Percentiles rank a stretch among this genome's conserved stretches.
Conservation (phyloP, 495 filamentous ascomycete species). For the Aspergillus biplanus region DNA sequence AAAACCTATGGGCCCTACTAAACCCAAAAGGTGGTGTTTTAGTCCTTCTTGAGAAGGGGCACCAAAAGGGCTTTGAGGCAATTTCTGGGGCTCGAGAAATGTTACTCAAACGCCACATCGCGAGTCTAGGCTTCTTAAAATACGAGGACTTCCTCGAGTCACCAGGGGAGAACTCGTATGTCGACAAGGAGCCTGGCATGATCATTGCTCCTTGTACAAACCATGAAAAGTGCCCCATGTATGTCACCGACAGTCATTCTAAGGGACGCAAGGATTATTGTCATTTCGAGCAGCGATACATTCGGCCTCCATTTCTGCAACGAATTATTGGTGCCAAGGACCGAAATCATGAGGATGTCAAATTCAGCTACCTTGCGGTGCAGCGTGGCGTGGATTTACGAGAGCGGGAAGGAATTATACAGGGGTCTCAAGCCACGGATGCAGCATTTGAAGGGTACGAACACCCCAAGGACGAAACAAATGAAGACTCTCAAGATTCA, state of each 20-base stretch:
- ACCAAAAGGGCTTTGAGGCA: slow-evolving; percentile 88
- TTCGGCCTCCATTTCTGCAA: slow-evolving; percentile 82
- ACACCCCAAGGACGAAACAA: slow-evolving; percentile 15
- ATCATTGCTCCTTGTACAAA: slow-evolving; percentile 97
- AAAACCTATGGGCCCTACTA: slow-evolving; percentile 88
- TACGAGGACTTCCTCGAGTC: slow-evolving; percentile 46
- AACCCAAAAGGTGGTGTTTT: slow-evolving; percentile 85
- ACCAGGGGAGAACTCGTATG: slow-evolving; percentile 35
- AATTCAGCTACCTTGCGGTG: slow-evolving; percentile 88
- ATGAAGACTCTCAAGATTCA: slow-evolving; percentile 2
- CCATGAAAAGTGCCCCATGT: slow-evolving; percentile 88
- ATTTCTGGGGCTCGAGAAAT: slow-evolving; percentile 80
- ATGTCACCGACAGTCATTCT: slow-evolving; percentile 65
- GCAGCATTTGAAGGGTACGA: slow-evolving; percentile 57
- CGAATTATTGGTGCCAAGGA: slow-evolving; percentile 69
- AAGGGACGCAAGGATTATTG: slow-evolving; percentile 85
- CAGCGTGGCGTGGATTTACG: slow-evolving; percentile 69
- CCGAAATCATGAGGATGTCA: slow-evolving; percentile 86
- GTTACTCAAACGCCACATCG: slow-evolving; percentile 74
- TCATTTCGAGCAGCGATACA: slow-evolving; percentile 86
- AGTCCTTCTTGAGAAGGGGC: slow-evolving; percentile 87
- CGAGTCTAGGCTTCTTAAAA: slow-evolving; percentile 60
- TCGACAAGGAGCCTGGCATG: slow-evolving; percentile 75
- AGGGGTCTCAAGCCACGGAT: slow-evolving; percentile 48
- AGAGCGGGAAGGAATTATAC: slow-evolving; percentile 40